Evolutionary conservation across 345 rosid genomes (phyloP), one percentile per base, ranked within the genome.

Genomic region (Dimocarpus longan): DNA sequence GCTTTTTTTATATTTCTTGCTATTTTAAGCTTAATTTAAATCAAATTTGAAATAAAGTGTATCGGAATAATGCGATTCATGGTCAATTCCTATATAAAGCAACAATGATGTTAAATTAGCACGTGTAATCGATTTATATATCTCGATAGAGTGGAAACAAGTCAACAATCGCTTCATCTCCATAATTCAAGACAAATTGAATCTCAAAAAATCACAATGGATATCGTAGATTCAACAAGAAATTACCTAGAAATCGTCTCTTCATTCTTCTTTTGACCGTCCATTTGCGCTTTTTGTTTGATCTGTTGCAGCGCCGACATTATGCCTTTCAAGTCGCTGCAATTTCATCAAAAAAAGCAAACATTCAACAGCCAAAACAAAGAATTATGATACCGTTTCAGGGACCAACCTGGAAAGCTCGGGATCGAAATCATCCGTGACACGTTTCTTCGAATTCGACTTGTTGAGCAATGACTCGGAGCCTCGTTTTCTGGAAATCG

Each of bases 251-350:
- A 90, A 80, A 95, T 90, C 76, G 95, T 95, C 78, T 93, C 92
- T 76, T 91, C 98, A 80, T 93, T 93, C 88, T 88, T 93, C 92
- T 89, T 91, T 54, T 86, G 92, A 50, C 93, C 93, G 78, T 93
- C 97, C 82, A 88, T 90, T 1, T 91, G 85, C 22, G 98, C 85
- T 80, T 88, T 95, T 89, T 91, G 93, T 79, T 84, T 88, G 80
- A 95, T 88, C 87, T 84, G 91, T 28, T 89, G 93, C 83, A 95
- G 82, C 75, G 95, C 97, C 79, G 95, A 89, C 93, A 95, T 87
- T 67, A 93, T 84, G 32, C 97, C 96, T 83, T 88, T 88, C 22
- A 95, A 80, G 75, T 93, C 98, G 71, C 98, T 95, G 90, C 88
- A 79, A 59, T 52, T 32, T 46, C 64, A 50, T 32, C 70, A 56